These are phyloP conservation scores for Gossypium turneri DNA, from an alignment of 345 rosid species.

Conservation along the genomic window DNA sequence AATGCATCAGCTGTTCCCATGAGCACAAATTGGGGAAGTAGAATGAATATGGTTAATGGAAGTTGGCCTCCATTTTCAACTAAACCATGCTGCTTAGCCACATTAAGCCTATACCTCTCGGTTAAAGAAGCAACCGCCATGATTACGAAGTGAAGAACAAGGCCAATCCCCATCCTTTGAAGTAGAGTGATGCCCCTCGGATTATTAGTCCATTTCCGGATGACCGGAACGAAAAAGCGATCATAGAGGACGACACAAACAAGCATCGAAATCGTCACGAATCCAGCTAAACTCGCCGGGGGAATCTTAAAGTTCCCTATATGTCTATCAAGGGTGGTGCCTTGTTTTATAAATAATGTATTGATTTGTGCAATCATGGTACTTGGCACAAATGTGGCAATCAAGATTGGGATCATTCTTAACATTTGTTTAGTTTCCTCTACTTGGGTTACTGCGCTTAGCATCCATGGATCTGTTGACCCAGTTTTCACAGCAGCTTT, in stretches of 20 bases:
- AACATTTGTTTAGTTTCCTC: slow-evolving; percentile 97
- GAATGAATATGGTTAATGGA: slow-evolving; percentile 53
- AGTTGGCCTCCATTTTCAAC: slow-evolving; percentile 48
- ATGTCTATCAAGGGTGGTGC: slow-evolving; percentile 67
- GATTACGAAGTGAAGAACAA: slow-evolving; percentile 49
- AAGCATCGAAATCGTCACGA: slow-evolving; percentile 63
- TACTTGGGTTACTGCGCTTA: slow-evolving; percentile 74
- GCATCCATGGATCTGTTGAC: slow-evolving; percentile 48
- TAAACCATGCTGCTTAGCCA: slow-evolving; percentile 48
- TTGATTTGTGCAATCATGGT: slow-evolving; percentile 66
- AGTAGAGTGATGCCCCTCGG: slow-evolving; percentile 80
- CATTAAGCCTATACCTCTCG: slow-evolving; percentile 48
- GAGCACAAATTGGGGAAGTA: slow-evolving; percentile 75
- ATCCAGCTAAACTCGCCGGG: slow-evolving; percentile 56
- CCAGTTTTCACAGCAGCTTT: slow-evolving; percentile 65
- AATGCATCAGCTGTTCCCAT: slow-evolving; percentile 83
- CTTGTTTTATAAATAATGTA: slow-evolving; percentile 86
- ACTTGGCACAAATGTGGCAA: slow-evolving; percentile 73
- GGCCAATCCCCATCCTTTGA: slow-evolving; percentile 70
- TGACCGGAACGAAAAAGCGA: slow-evolving; percentile 38
- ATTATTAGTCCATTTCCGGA: slow-evolving; percentile 47
- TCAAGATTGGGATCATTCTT: slow-evolving; percentile 73
- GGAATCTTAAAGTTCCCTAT: slow-evolving; percentile 59
- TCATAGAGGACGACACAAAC: slow-evolving; percentile 59
- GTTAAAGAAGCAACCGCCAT: slow-evolving; percentile 58